phyloP scores from a whole-genome alignment of 192 early-diverging fungal genomes.

The Dissophora globulifera region DNA sequence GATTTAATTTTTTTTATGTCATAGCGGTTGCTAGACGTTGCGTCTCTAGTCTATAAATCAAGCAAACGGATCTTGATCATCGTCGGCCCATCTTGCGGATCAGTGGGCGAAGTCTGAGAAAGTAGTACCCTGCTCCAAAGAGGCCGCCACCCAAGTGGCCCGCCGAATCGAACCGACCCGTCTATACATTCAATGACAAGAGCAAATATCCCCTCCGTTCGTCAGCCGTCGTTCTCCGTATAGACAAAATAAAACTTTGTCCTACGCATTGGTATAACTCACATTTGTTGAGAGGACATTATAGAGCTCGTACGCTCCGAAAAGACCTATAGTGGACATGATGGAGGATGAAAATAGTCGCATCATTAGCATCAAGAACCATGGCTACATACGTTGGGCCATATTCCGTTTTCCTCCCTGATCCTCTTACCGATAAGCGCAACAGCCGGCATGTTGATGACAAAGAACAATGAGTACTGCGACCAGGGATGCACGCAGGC shows the following conservation, averaged over 20 bases:
- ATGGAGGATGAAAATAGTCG: not conserved
- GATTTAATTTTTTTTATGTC: no score
- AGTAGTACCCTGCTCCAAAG: slow-evolving; percentile 58
- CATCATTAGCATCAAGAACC: no score
- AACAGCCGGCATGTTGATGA: slow-evolving; percentile 63
- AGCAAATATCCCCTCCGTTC: no score
- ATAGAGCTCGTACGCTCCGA: slow-evolving; percentile 62
- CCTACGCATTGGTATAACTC: no score
- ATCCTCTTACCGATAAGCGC: slow-evolving; percentile 41
- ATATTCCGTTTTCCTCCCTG: not conserved
- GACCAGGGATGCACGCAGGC: slow-evolving; percentile 56
- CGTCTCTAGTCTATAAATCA: no score
- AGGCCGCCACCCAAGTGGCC: slow-evolving; percentile 60
- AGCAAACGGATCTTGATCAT: no score
- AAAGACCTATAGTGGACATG: slow-evolving; percentile 44
- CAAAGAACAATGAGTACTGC: slow-evolving; percentile 60
- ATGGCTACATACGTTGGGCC: not conserved
- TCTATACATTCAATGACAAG: no score
- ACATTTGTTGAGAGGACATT: slow-evolving; percentile 43
- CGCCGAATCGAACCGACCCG: slow-evolving; percentile 58
- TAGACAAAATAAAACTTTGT: no score
- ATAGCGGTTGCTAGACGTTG: no score
- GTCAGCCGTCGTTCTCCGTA: no score
- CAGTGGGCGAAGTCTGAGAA: slow-evolving; percentile 46
- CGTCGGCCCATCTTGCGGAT: slow-evolving; percentile 17